A percentile compares a stretch with the other conserved stretches of the same genome.
Conservation (phyloP, 2,329 filamentous ascomycete species). For the Lanzia echinophila region DNA sequence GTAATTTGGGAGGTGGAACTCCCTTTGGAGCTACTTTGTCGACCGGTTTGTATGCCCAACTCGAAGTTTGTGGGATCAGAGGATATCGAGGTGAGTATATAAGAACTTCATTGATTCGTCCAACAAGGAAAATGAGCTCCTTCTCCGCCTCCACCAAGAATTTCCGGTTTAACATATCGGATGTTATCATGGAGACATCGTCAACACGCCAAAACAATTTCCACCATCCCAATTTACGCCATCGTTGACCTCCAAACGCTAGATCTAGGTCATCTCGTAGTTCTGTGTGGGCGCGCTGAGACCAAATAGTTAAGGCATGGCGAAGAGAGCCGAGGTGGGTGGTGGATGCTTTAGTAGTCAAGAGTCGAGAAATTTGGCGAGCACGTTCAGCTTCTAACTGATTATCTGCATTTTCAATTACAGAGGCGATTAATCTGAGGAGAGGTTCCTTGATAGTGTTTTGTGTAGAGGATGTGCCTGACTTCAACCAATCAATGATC, state of each 20-base stretch:
- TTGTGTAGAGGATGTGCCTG: conserved; percentile 34
- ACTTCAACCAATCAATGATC: conserved; percentile 60
- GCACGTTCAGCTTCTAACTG: conserved; percentile 46
- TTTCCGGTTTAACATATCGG: conserved; percentile 66
- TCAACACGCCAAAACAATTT: conserved; percentile 94
- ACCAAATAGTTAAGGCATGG: conserved; percentile 60
- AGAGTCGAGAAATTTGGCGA: conserved; percentile 28
- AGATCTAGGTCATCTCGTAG: conserved; percentile 71
- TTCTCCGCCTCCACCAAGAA: conserved; percentile 77
- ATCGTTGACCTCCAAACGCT: conserved; percentile 68
- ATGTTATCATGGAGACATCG: conserved; percentile 77
- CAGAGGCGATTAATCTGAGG: conserved; percentile 56
- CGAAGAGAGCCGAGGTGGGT: conserved; percentile 44
- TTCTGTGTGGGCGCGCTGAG: conserved; percentile 74
- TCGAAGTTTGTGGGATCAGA: neutral
- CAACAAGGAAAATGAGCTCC: conserved; percentile 75
- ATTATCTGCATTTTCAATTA: conserved; percentile 50
- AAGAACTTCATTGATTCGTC: conserved; percentile 63
- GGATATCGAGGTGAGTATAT: conserved; percentile 26
- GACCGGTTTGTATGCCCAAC: conserved; percentile 25
- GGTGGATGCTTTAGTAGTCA: conserved; percentile 26
- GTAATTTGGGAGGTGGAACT: conserved; percentile 14
- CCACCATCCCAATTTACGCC: conserved; percentile 85
- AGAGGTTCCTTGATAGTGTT: conserved; percentile 58
- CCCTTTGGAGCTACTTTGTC: conserved; percentile 3